Evolutionary conservation across 2,329 filamentous ascomycete species (phyloP).

Genomic region (Fusarium sp.): DNA sequence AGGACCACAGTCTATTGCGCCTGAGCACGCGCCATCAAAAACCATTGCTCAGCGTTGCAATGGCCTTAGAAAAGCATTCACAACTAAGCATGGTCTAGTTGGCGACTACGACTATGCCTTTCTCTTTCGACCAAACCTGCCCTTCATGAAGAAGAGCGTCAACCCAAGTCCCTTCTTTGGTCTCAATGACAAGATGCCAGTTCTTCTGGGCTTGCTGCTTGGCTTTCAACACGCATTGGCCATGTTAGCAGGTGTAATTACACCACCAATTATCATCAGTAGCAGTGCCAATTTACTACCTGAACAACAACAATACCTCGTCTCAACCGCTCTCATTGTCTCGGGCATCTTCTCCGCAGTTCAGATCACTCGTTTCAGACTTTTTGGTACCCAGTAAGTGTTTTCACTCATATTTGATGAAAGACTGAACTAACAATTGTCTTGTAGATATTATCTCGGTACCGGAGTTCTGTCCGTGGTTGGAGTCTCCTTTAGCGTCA

Average conservation of each 20-base stretch:
- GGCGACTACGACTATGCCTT: slow-evolving; percentile 92
- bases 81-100: slow-evolving; percentile 77
- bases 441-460: slow-evolving; percentile 75
- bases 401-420: background rate
- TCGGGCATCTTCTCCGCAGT: slow-evolving; percentile 79
- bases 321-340: slow-evolving; percentile 82
- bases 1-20: slow-evolving; percentile 61
- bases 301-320: slow-evolving; percentile 77
- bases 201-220: slow-evolving; percentile 77
- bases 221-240: slow-evolving; percentile 83
- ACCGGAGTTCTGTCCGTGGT: slow-evolving; percentile 85
- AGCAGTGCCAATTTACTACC: slow-evolving; percentile 71
- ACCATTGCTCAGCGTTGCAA: slow-evolving; percentile 43
- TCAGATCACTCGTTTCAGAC: slow-evolving; percentile 82
- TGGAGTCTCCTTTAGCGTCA: slow-evolving; percentile 61
- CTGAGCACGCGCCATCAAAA: slow-evolving; percentile 50
- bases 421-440: background rate
- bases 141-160: slow-evolving; percentile 75
- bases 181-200: slow-evolving; percentile 81
- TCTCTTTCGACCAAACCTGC: slow-evolving; percentile 84
- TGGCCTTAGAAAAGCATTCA: slow-evolving; percentile 54
- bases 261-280: slow-evolving; percentile 79
- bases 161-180: slow-evolving; percentile 79
- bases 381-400: slow-evolving; percentile 70
- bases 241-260: slow-evolving; percentile 81